phyloP scores from a whole-genome alignment of 768 basidiomycete species.

The Leccinum rimulosum region DNA sequence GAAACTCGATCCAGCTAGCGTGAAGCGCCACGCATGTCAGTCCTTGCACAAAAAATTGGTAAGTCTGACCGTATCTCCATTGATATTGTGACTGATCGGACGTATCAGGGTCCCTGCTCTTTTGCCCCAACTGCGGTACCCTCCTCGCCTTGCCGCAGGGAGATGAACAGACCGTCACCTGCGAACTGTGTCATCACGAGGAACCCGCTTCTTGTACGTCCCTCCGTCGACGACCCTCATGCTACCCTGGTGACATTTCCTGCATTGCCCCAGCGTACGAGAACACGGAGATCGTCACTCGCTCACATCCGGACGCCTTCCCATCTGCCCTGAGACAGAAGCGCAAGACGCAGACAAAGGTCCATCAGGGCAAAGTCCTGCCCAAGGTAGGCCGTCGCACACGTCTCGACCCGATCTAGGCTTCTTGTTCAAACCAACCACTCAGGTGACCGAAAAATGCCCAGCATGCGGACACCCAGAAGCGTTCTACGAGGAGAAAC shows the following conservation, averaged over 20 bases:
- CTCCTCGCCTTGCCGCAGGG: slow-evolving; percentile 79
- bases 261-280: slow-evolving; percentile 78
- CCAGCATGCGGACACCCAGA: slow-evolving; percentile 82
- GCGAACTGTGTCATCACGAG: slow-evolving; percentile 84
- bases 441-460: slow-evolving; percentile 85
- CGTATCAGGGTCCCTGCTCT: slow-evolving; percentile 77
- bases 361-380: slow-evolving; percentile 67
- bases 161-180: slow-evolving; percentile 69
- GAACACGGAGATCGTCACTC: slow-evolving; percentile 84
- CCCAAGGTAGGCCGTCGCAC: slow-evolving; percentile 54
- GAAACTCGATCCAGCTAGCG: not conserved
- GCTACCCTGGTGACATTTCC: not conserved
- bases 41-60: slow-evolving; percentile 50
- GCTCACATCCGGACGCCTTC: slow-evolving; percentile 92
- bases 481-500: slow-evolving; percentile 86
- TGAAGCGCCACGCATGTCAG: slow-evolving; percentile 17
- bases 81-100: not conserved
- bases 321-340: slow-evolving; percentile 86
- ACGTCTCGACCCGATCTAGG: slow-evolving; percentile 7
- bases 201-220: slow-evolving; percentile 88
- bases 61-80: slow-evolving; percentile 13
- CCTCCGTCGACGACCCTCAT: not conserved
- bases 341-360: slow-evolving; percentile 84
- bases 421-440: not conserved
- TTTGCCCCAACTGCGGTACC: slow-evolving; percentile 93